Evolutionary conservation across 192 early-diverging fungal genomes (phyloP), one percentile per base, ranked within the genome.

Genomic region (Dispira simplex): DNA sequence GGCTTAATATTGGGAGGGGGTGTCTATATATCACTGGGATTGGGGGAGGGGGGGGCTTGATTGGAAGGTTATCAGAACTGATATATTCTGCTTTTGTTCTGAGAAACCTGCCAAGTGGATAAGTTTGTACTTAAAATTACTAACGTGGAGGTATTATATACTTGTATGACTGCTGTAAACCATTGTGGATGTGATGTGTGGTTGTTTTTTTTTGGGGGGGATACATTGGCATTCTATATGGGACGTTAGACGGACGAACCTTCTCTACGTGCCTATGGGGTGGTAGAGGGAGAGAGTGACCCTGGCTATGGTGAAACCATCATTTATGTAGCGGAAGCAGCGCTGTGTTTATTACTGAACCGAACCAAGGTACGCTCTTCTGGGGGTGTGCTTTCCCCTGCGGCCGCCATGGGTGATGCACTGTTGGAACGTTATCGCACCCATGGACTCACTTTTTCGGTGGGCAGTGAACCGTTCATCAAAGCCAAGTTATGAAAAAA

Each of bases 231-330:
- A 4, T 39, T 39, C 6, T 39, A 6, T 39, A 39, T 6, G 1
- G 32, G 32, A 39, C 32, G 6, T 39, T 39, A 63, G 62, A 12
- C 32, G 62, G 39, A 45, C 20, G 20, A 44, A 9, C 51, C 27
- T 18, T 59, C 54, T 12, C 54, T 56, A 14, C 16, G 32, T 0
- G 66, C 73, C 12, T 78, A 78, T 43, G 77, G 73, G 18, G 71
- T 73, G 65, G 77, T 78, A 0, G 67, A 65, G 0, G 77, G 70
- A 6, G 74, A 76, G 14, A 75, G 75, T 20, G 92, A 95, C 64
- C 85, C 89, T 11, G 90, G 91, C 1, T 96, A 96, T 71, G 75
- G 75, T 28, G 90, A 90, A 65, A 93, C 90, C 1, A 81, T 81
- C 57, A 79, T 79, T 48, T 89, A 90, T 75, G 66, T 92, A 25